Conservation (phyloP, 257 asterid genomes). For the Solanum acaule region DNA sequence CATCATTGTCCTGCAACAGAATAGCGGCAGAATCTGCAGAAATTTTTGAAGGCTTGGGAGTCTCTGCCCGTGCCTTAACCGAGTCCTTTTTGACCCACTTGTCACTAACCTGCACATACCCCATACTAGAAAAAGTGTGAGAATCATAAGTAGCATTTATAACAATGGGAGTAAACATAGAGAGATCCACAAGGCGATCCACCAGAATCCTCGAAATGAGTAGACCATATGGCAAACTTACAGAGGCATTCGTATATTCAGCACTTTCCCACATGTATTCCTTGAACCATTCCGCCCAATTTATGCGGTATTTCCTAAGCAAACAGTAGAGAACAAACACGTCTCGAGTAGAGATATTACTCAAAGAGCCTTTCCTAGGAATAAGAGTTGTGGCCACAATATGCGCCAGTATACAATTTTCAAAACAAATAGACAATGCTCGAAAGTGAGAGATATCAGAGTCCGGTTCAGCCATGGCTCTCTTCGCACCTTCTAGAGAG, state of each 20-base stretch:
- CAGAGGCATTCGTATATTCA: neutral
- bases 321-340: neutral
- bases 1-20: neutral
- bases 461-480: neutral
- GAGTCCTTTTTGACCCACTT: no score
- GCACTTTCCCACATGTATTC: neutral
- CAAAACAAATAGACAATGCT: neutral
- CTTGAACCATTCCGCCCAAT: neutral
- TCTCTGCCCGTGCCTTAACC: neutral
- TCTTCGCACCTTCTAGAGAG: neutral
- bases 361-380: neutral
- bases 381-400: neutral
- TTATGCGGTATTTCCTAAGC: no score
- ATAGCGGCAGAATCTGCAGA: rapidly evolving
- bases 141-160: no score
- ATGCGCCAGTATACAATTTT: no score
- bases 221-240: neutral
- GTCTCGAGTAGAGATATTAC: neutral
- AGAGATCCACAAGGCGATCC: neutral
- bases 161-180: neutral
- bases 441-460: neutral
- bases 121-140: neutral
- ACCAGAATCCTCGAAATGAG: no score
- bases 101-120: neutral
- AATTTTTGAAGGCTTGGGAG: neutral